Conservation (phyloP, 2,329 filamentous ascomycete genomes). For the Aspergillus quadricinctus region DNA sequence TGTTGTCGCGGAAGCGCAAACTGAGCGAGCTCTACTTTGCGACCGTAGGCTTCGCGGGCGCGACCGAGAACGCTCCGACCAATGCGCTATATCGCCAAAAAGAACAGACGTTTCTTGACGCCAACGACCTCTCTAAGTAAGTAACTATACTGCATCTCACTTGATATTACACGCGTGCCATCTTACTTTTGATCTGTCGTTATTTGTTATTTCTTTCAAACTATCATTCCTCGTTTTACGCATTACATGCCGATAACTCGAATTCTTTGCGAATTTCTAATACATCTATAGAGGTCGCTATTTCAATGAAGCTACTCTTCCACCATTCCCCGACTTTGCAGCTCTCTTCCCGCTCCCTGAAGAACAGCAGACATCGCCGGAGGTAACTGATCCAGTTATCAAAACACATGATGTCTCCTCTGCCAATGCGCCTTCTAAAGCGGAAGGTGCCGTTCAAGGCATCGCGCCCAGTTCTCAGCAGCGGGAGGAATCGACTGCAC, state of each 20-base stretch:
- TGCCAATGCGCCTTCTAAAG: constrained; percentile 12
- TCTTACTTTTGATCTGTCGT: neutral
- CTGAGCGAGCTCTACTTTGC: constrained; percentile 83
- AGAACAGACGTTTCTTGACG: constrained; percentile 53
- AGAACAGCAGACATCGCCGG: constrained; percentile 24
- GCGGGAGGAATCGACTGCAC: constrained; percentile 1
- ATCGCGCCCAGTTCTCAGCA: constrained; percentile 2
- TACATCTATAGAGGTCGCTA: constrained; percentile 46
- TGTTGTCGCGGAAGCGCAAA: constrained; percentile 84
- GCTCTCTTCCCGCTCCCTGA: constrained; percentile 27
- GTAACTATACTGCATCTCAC: constrained; percentile 18
- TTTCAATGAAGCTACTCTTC: constrained; percentile 54
- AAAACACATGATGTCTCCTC: constrained; percentile 23
- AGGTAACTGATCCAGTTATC: constrained; percentile 37
- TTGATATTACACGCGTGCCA: neutral
- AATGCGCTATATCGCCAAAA: constrained; percentile 49
- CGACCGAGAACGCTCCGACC: constrained; percentile 52
- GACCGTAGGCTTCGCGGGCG: constrained; percentile 54
- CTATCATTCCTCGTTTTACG: neutral
- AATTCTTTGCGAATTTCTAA: constrained; percentile 4
- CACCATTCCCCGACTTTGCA: constrained; percentile 34
- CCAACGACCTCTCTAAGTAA: constrained; percentile 56
- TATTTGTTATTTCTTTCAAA: neutral
- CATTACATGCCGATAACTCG: constrained; percentile 2
- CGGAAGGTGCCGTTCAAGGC: constrained; percentile 13